Evolutionary conservation across 805 yeast genomes (phyloP).

Genomic region (Torulaspora delbrueckii): DNA sequence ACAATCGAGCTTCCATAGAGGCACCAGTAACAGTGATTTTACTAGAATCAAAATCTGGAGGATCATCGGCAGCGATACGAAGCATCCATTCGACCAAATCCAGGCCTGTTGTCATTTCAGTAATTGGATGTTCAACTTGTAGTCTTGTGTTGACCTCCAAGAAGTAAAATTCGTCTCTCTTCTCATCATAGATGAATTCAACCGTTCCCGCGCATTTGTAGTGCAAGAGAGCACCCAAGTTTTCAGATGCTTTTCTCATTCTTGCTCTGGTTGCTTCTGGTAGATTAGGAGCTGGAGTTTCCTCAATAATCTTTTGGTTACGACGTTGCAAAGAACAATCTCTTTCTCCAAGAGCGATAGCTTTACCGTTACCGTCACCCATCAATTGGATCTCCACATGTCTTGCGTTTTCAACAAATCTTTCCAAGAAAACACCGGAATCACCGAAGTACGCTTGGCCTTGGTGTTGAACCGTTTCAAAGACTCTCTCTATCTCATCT

Average conservation of each 20-base stretch:
- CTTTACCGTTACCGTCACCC: constrained; percentile 93
- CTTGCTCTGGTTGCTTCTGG: constrained; percentile 70
- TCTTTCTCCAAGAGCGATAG: constrained; percentile 93
- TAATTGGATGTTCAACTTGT: constrained; percentile 97
- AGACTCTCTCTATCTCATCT: constrained; percentile 76
- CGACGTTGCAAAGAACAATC: constrained; percentile 97
- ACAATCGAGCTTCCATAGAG: constrained; percentile 92
- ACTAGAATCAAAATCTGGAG: constrained; percentile 66
- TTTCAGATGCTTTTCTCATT: constrained; percentile 82
- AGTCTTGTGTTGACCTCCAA: constrained; percentile 93
- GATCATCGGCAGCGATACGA: constrained; percentile 78
- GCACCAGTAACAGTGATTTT: constrained; percentile 69
- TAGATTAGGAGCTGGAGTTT: constrained; percentile 94
- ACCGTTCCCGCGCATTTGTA: constrained; percentile 98
- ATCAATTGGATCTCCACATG: constrained; percentile 96
- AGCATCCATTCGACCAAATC: constrained; percentile 98
- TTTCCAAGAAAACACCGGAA: constrained; percentile 89
- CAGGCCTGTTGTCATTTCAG: constrained; percentile 90
- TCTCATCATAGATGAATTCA: constrained; percentile 87
- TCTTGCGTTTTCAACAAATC: constrained; percentile 91
- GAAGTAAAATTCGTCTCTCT: constrained; percentile 85
- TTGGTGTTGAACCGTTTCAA: constrained; percentile 88
- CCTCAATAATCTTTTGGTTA: constrained; percentile 94
- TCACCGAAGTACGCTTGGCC: constrained; percentile 92
- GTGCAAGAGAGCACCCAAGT: constrained; percentile 72